Evolutionary conservation across 495 filamentous ascomycete species (phyloP).

Genomic region (Aspergillus cavernicola): DNA sequence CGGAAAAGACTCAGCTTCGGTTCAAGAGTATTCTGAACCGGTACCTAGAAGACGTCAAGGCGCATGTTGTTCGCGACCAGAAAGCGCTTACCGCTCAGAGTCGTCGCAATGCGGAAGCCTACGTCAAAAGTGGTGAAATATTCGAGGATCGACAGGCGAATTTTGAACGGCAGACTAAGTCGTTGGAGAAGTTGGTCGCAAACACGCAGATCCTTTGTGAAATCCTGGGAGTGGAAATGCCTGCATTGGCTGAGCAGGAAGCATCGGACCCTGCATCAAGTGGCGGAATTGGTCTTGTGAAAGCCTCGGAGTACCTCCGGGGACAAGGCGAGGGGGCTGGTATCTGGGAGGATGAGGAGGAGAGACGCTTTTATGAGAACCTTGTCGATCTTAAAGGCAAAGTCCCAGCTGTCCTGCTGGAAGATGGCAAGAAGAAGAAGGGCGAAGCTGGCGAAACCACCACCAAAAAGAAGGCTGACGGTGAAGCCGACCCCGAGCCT

Average conservation of each 20-base stretch:
- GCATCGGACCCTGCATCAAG: constrained; percentile 57
- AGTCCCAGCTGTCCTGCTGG: constrained; percentile 87
- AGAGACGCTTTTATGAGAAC: constrained; percentile 96
- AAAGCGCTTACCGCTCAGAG: constrained; percentile 77
- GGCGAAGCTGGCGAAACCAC: constrained; percentile 64
- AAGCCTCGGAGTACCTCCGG: constrained; percentile 87
- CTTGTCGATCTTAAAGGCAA: constrained; percentile 92
- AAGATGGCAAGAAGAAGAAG: constrained; percentile 96
- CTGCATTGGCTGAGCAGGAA: constrained; percentile 80
- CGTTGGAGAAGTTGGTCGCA: constrained; percentile 82
- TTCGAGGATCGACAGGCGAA: constrained; percentile 97
- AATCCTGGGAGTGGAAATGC: constrained; percentile 88
- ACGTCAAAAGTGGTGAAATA: constrained; percentile 97
- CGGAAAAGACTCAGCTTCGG: constrained; percentile 73
- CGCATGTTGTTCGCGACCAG: constrained; percentile 84
- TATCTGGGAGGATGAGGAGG: constrained; percentile 99
- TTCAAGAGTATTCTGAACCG: constrained; percentile 84
- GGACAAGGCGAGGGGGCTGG: constrained; percentile 89
- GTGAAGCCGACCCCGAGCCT: constrained; percentile 26
- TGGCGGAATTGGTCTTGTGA: constrained; percentile 86
- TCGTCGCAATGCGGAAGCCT: constrained; percentile 93
- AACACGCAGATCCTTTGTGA: constrained; percentile 93
- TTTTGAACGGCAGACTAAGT: constrained; percentile 88
- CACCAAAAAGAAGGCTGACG: constrained; percentile 50
- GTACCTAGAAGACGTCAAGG: constrained; percentile 92